These are phyloP conservation scores for Cornus controversa DNA, from an alignment of 148 eudicot species.

Conservation along the genomic window DNA sequence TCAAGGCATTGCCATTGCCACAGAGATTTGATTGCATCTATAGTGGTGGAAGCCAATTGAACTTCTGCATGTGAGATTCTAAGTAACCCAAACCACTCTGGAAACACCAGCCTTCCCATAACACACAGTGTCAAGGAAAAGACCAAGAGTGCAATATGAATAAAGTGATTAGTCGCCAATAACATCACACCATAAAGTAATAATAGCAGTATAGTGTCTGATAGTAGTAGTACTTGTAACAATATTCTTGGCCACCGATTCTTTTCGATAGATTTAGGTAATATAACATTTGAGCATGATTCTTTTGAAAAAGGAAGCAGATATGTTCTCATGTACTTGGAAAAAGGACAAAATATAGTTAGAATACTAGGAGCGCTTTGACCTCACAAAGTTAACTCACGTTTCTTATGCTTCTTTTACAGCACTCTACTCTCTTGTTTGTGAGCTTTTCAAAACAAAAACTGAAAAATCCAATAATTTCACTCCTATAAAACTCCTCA, in stretches of 20 bases:
- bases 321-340: not conserved
- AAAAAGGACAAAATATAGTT: conserved; percentile 8
- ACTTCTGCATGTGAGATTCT: not conserved
- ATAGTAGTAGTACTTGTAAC: not conserved
- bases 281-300: not conserved
- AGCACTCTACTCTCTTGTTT: conserved; percentile 7
- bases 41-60: conserved; percentile 6
- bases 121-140: not conserved
- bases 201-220: not conserved
- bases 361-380: conserved; percentile 3
- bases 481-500: conserved; percentile 51
- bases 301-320: not conserved
- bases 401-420: conserved; percentile 13
- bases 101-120: not conserved
- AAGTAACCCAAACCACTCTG: not conserved
- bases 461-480: conserved; percentile 21
- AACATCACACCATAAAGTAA: not conserved
- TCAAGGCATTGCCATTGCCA: not conserved
- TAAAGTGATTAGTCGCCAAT: conserved; percentile 3
- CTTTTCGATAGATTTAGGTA: not conserved
- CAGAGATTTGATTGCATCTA: not conserved
- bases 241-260: not conserved
- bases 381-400: conserved; percentile 9
- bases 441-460: conserved; percentile 6
- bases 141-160: conserved; percentile 6